Conservation (phyloP, 331 rosid species). For the Rhamnella rubrinervis region DNA sequence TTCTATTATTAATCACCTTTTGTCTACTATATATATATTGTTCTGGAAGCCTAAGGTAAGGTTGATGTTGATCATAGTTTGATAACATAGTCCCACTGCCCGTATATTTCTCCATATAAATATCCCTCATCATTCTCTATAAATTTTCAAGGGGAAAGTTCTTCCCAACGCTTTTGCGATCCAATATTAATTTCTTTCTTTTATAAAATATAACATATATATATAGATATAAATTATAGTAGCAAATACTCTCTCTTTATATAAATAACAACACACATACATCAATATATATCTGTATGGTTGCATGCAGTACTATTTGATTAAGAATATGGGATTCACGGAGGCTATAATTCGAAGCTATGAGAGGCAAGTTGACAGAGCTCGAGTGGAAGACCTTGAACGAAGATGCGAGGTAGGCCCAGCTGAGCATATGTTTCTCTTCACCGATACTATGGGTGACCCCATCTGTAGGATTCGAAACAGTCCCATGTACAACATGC, state of each 20-base stretch:
- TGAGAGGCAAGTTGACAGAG: conserved; percentile 53
- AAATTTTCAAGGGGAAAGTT: not conserved
- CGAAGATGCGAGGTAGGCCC: conserved; percentile 87
- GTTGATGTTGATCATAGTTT: conserved; percentile 32
- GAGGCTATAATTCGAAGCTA: conserved; percentile 59
- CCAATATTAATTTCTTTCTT: not conserved
- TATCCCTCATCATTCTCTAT: not conserved
- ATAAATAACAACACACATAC: too few relatives aligned
- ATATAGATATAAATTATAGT: not conserved
- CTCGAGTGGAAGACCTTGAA: conserved; percentile 81
- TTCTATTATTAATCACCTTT: conserved; percentile 45
- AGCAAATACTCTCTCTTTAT: not conserved
- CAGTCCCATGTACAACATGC: conserved; percentile 90
- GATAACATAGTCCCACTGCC: conserved; percentile 38
- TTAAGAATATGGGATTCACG: conserved; percentile 43
- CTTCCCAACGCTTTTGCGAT: not conserved
- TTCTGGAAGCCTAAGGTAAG: conserved; percentile 39
- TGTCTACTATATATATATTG: conserved; percentile 25
- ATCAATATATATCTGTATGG: too few relatives aligned
- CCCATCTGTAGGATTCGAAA: conserved; percentile 95
- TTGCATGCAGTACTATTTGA: not conserved
- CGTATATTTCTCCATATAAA: conserved; percentile 21
- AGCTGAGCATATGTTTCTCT: conserved; percentile 68
- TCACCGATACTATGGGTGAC: conserved; percentile 95
- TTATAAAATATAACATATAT: not conserved